Conservation (phyloP, 169 alveolate genomes). For the Cryptosporidium ubiquitum region DNA sequence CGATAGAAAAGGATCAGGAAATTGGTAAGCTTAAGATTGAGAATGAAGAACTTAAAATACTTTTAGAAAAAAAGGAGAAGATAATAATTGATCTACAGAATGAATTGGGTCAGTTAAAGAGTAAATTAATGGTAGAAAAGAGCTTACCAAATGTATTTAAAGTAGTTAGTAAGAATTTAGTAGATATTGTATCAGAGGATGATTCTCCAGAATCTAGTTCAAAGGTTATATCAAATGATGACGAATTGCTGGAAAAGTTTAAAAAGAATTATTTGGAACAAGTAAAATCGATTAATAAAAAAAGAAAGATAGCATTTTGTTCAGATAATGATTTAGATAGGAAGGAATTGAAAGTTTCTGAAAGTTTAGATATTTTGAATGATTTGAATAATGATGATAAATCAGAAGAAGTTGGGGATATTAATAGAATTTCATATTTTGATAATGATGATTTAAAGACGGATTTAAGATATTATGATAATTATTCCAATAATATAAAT, state of each 20-base stretch:
- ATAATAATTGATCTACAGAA: conserved; percentile 24
- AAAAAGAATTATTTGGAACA: neutral
- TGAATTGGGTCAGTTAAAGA: conserved; percentile 10
- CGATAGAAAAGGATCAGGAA: conserved; percentile 20
- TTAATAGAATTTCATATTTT: neutral
- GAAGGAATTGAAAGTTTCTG: neutral
- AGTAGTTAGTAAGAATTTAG: neutral
- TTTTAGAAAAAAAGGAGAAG: conserved; percentile 9
- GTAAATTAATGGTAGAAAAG: conserved; percentile 5
- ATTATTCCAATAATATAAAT: too few species aligned
- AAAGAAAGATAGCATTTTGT: neutral
- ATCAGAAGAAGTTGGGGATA: neutral
- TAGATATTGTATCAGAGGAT: neutral
- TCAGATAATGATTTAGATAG: neutral
- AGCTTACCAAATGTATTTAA: neutral
- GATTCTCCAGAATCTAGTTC: neutral
- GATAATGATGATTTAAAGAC: neutral
- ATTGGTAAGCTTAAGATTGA: conserved; percentile 19
- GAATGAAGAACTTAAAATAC: conserved; percentile 1
- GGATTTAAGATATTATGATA: neutral
- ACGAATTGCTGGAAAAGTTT: neutral
- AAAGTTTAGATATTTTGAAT: neutral
- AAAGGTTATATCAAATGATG: neutral
- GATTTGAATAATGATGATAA: neutral
- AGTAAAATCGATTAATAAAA: neutral